Conservation (phyloP, 2,329 filamentous ascomycete species). For the Dactylellina leptospora region DNA sequence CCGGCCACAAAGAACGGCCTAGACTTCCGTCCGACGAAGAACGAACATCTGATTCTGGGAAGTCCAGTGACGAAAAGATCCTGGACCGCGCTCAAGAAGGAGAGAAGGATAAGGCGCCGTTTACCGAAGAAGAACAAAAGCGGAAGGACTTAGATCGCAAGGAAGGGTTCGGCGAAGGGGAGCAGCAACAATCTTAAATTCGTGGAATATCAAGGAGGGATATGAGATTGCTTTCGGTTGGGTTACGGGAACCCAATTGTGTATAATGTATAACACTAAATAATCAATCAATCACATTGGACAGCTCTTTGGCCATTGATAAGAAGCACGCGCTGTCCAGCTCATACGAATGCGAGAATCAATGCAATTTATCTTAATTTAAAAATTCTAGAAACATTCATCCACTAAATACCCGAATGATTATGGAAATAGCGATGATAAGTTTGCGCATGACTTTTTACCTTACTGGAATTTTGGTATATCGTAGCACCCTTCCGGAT, state of each 20-base stretch:
- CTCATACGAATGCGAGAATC: too few relatives aligned
- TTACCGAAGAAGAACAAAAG: constrained; percentile 38
- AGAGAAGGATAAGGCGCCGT: constrained; percentile 36
- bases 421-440: too few relatives aligned
- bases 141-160: constrained; percentile 23
- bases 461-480: constrained; percentile 61
- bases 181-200: not conserved
- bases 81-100: constrained; percentile 32
- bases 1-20: constrained; percentile 21
- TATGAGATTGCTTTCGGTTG: too few relatives aligned
- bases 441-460: too few relatives aligned
- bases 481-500: constrained; percentile 67
- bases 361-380: too few relatives aligned
- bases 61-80: constrained; percentile 49
- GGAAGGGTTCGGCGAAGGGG: constrained; percentile 21
- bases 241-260: too few relatives aligned
- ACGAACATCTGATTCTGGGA: constrained; percentile 19
- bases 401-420: too few relatives aligned
- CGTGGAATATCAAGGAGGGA: too few relatives aligned
- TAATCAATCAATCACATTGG: not conserved
- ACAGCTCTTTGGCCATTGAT: not conserved
- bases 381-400: too few relatives aligned
- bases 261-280: too few relatives aligned
- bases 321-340: too few relatives aligned
- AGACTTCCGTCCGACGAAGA: constrained; percentile 24